Conservation (phyloP, 306 rosid species). For the Corylus heterophylla region DNA sequence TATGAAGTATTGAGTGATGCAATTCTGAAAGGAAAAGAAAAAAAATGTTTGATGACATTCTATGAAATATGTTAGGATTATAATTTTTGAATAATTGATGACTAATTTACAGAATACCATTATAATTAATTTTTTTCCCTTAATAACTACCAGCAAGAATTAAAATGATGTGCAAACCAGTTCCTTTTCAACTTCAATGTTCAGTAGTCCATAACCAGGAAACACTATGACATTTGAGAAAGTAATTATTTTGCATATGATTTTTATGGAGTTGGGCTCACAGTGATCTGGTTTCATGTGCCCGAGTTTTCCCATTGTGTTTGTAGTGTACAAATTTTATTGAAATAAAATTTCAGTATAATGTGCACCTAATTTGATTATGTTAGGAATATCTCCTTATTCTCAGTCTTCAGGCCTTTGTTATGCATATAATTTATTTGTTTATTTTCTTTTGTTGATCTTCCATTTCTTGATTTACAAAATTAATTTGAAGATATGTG, state of each 20-base stretch:
- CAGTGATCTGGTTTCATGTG: neutral
- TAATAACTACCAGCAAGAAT: no score
- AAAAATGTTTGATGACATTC: neutral
- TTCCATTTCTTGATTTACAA: neutral
- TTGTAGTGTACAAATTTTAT: neutral
- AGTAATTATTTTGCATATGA: no score
- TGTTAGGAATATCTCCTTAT: neutral
- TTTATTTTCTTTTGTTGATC: constrained; percentile 7
- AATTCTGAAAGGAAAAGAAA: neutral
- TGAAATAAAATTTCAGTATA: neutral
- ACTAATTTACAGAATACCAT: neutral
- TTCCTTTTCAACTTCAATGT: no score
- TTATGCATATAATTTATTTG: constrained; percentile 1
- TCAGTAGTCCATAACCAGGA: no score
- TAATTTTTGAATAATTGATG: neutral
- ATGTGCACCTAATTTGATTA: neutral
- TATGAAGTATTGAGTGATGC: neutral
- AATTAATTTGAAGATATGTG: neutral
- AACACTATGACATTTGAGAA: no score
- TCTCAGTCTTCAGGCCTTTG: neutral
- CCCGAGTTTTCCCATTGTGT: neutral
- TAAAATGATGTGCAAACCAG: no score
- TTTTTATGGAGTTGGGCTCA: no score
- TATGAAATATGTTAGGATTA: neutral
- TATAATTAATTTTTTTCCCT: neutral